Conservation (phyloP, 1,139 yeast species). For the Taphrina communis region DNA sequence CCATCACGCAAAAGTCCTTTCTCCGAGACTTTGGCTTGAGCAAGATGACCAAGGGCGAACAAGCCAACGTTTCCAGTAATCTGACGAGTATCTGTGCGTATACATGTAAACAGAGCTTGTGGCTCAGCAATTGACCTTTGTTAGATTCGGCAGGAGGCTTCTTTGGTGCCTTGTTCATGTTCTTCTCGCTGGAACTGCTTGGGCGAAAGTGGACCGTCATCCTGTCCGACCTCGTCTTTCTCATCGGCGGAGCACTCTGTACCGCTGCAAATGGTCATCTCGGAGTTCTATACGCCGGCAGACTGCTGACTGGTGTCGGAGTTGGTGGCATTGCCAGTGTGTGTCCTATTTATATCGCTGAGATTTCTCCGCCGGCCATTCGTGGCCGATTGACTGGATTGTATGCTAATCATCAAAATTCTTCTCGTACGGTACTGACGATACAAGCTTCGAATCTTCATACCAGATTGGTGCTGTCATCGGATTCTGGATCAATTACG, state of each 20-base stretch:
- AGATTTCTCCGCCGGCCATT: conserved; percentile 1
- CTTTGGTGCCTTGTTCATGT: conserved; percentile 10
- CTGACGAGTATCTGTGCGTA: conserved; percentile 9
- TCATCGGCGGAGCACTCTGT: conserved; percentile 1
- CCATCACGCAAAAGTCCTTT: conserved; percentile 1
- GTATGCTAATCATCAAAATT: neutral
- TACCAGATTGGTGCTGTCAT: conserved; percentile 10
- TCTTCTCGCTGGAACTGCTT: neutral
- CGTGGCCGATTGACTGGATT: conserved; percentile 10
- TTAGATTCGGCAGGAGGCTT: conserved; percentile 1
- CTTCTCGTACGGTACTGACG: neutral
- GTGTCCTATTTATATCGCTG: conserved; percentile 2
- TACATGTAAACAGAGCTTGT: neutral
- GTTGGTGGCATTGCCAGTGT: conserved; percentile 9
- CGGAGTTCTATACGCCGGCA: conserved; percentile 3
- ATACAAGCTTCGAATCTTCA: neutral
- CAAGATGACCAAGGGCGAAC: neutral
- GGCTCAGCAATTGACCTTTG: neutral
- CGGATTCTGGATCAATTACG: conserved; percentile 13
- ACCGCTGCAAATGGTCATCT: conserved; percentile 3
- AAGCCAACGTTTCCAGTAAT: conserved; percentile 8
- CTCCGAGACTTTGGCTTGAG: neutral
- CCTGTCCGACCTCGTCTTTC: conserved; percentile 1
- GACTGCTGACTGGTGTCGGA: neutral
- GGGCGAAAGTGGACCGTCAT: conserved; percentile 10